A percentile compares a stretch with the other conserved stretches of the same genome.
Conservation (phyloP, 371 early-diverging fungal species). For the Funneliformis caledonium region DNA sequence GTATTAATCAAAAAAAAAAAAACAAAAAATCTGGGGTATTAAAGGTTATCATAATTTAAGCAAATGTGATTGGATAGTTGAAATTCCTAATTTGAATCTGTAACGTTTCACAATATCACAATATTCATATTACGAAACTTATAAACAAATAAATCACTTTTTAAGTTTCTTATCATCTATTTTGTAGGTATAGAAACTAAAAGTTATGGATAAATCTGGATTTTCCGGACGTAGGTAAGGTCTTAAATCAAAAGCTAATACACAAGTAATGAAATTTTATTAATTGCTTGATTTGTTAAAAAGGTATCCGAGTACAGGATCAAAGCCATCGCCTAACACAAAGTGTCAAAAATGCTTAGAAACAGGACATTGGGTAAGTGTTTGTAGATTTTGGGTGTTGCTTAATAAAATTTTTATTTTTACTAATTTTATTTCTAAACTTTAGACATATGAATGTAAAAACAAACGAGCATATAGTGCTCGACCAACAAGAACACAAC, state of each 20-base stretch:
- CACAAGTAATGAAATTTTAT: neutral
- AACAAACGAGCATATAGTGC: conserved; percentile 57
- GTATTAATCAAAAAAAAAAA: too few species aligned
- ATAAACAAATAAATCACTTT: too few species aligned
- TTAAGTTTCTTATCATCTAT: too few species aligned
- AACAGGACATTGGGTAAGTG: conserved; percentile 64
- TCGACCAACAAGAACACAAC: conserved; percentile 68
- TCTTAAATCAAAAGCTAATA: neutral
- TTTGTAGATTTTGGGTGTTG: neutral
- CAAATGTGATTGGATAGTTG: too few species aligned
- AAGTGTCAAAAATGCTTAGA: conserved; percentile 68
- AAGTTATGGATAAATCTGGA: neutral
- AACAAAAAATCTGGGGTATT: too few species aligned
- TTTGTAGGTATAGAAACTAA: neutral
- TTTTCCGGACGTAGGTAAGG: neutral
- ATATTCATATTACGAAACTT: too few species aligned
- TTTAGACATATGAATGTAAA: conserved; percentile 63
- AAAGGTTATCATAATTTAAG: too few species aligned
- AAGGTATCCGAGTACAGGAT: conserved; percentile 45
- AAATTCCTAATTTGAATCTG: too few species aligned
- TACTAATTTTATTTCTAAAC: neutral
- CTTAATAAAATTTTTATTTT: neutral
- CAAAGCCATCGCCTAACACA: conserved; percentile 58
- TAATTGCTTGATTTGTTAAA: neutral
- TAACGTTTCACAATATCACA: too few species aligned